Evolutionary conservation across 768 basidiomycete genomes (phyloP).

Genomic region (Leccinum obscurum): DNA sequence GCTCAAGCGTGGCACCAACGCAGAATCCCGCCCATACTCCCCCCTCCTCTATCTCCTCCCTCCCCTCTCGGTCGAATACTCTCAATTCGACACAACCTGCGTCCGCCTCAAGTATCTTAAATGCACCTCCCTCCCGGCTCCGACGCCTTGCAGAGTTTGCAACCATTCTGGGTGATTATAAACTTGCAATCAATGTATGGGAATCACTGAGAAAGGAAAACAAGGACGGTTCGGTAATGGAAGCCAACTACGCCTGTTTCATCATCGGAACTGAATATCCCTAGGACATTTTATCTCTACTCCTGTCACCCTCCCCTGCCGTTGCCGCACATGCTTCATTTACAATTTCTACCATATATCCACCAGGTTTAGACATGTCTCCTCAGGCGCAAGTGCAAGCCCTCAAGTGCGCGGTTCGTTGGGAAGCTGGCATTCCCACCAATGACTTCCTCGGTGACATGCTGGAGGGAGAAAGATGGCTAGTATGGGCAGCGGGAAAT

Average conservation of each 20-base stretch:
- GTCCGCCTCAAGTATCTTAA: conserved; percentile 14
- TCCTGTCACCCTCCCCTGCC: conserved; percentile 67
- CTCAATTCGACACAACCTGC: conserved; percentile 35
- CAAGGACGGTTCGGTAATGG: conserved; percentile 76
- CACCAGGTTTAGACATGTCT: conserved; percentile 46
- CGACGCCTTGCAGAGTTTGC: conserved; percentile 95
- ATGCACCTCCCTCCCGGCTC: conserved; percentile 60
- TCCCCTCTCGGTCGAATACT: conserved; percentile 39
- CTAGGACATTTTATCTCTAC: conserved; percentile 80
- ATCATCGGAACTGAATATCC: conserved; percentile 11
- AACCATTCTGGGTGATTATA: conserved; percentile 88
- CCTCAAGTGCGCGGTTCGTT: conserved; percentile 68
- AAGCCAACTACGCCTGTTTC: conserved; percentile 1
- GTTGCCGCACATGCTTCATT: conserved; percentile 60
- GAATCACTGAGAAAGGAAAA: conserved; percentile 84
- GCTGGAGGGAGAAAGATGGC: conserved; percentile 81
- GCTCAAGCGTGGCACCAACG: conserved; percentile 55
- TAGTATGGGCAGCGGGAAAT: conserved; percentile 82
- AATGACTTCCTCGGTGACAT: conserved; percentile 56
- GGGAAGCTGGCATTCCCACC: conserved; percentile 65
- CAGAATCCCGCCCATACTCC: conserved; percentile 39
- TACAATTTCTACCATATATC: conserved; percentile 52
- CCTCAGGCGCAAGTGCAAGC: conserved; percentile 69
- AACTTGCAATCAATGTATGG: conserved; percentile 81
- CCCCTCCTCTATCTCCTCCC: conserved; percentile 40